Evolutionary conservation across 805 yeast genomes (phyloP).

Genomic region (Candida ortonii): DNA sequence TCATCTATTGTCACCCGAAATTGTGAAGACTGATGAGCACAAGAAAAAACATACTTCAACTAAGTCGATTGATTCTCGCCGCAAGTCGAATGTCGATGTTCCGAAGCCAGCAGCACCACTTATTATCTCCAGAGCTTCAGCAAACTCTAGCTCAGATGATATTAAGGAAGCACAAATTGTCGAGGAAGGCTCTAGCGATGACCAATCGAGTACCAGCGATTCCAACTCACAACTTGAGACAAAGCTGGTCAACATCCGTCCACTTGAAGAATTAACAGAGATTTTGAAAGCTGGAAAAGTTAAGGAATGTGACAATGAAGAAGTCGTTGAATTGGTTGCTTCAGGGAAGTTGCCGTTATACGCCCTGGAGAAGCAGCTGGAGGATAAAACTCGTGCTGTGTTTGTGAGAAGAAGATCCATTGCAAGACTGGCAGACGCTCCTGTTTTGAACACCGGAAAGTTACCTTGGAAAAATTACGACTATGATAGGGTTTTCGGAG

Average conservation of each 20-base stretch:
- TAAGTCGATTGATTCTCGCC: slow-evolving; percentile 10
- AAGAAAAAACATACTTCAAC: slow-evolving; percentile 13
- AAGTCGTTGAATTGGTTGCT: slow-evolving; percentile 67
- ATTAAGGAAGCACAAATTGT: slow-evolving; percentile 36
- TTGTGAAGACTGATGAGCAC: slow-evolving; percentile 5
- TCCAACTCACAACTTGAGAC: slow-evolving; percentile 25
- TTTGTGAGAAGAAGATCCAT: slow-evolving; percentile 90
- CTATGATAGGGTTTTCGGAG: slow-evolving; percentile 95
- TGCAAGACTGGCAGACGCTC: slow-evolving; percentile 76
- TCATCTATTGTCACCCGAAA: slow-evolving; percentile 37
- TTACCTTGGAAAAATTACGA: slow-evolving; percentile 84
- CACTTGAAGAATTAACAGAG: slow-evolving; percentile 62
- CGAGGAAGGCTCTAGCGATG: slow-evolving; percentile 26
- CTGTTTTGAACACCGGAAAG: slow-evolving; percentile 65
- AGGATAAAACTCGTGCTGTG: slow-evolving; percentile 90
- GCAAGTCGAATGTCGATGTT: slow-evolving; percentile 7
- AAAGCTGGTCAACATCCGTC: slow-evolving; percentile 29
- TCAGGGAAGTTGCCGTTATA: slow-evolving; percentile 84
- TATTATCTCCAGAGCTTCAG: slow-evolving; percentile 14
- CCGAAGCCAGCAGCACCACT: slow-evolving; percentile 14
- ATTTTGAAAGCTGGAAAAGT: slow-evolving; percentile 70
- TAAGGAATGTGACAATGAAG: slow-evolving; percentile 63
- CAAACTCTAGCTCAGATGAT: slow-evolving; percentile 24
- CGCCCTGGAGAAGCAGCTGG: slow-evolving; percentile 90
- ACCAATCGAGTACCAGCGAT: slow-evolving; percentile 31